A percentile compares a stretch with the other conserved stretches of the same genome.
phyloP scores from a whole-genome alignment of 768 basidiomycete species.

The Termitomyces sp. region DNA sequence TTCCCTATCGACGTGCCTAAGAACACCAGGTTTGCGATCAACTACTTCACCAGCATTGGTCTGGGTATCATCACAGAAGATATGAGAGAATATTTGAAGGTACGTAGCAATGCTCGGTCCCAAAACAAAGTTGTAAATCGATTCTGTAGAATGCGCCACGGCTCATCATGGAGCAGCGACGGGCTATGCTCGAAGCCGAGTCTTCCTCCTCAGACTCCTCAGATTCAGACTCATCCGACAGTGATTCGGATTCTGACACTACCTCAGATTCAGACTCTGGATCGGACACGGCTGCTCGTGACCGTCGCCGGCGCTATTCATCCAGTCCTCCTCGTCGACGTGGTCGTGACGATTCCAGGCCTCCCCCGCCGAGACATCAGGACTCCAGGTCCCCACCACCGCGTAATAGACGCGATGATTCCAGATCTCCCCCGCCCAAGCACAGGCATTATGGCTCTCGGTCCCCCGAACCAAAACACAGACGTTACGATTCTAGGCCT shows the following conservation, averaged over 20 bases:
- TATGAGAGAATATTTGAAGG: constrained; percentile 96
- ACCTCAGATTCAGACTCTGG: constrained; percentile 17
- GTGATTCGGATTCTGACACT: constrained; percentile 22
- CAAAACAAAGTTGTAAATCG: constrained; percentile 1
- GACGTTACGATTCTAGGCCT: constrained; percentile 20
- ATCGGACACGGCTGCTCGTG: constrained; percentile 16
- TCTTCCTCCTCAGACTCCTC: constrained; percentile 36
- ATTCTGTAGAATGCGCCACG: constrained; percentile 79
- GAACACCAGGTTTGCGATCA: constrained; percentile 94
- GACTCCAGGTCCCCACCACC: constrained; percentile 5
- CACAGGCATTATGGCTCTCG: background rate
- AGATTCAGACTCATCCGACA: constrained; percentile 31
- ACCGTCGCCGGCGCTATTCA: constrained; percentile 23
- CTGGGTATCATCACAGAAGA: constrained; percentile 89
- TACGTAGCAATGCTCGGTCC: constrained; percentile 29
- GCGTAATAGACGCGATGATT: constrained; percentile 17
- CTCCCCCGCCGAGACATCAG: constrained; percentile 15
- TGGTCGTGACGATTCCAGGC: constrained; percentile 14
- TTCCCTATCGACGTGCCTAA: constrained; percentile 97
- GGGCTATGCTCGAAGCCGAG: constrained; percentile 77
- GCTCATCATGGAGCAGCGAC: constrained; percentile 91
- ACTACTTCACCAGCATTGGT: constrained; percentile 96
- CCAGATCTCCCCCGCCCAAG: constrained; percentile 22
- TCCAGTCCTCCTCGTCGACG: constrained; percentile 23
- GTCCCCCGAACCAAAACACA: constrained; percentile 9